Percentiles rank a stretch among this genome's conserved stretches.
Evolutionary conservation across 768 basidiomycete genomes (phyloP).

Genomic region (Goffeauzyma gilvescens): DNA sequence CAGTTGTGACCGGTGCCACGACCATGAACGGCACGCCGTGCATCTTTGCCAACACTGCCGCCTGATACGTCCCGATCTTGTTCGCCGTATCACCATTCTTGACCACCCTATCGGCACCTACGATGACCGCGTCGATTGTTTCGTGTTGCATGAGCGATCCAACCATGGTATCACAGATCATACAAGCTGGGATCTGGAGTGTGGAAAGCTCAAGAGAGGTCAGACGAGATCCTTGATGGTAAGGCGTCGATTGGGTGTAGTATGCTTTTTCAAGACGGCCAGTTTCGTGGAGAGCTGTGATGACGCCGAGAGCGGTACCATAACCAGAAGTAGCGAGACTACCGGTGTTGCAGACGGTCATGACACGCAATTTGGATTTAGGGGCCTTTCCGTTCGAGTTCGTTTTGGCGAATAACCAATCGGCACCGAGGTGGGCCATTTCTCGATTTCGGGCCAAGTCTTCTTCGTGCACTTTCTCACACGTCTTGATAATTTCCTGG

Average conservation of each 20-base stretch:
- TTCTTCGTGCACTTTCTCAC: slow-evolving; percentile 56
- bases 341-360: slow-evolving; percentile 96
- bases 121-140: slow-evolving; percentile 66
- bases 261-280: slow-evolving; percentile 61
- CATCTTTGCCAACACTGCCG: slow-evolving; percentile 65
- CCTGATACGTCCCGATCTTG: slow-evolving; percentile 95
- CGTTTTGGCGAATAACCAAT: slow-evolving; percentile 52
- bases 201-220: slow-evolving; percentile 78
- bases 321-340: slow-evolving; percentile 89
- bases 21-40: slow-evolving; percentile 83
- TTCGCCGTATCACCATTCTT: slow-evolving; percentile 93
- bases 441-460: slow-evolving; percentile 68
- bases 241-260: slow-evolving; percentile 85
- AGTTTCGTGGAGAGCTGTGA: slow-evolving; percentile 69
- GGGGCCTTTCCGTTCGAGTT: slow-evolving; percentile 34
- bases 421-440: slow-evolving; percentile 70
- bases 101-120: slow-evolving; percentile 76
- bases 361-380: slow-evolving; percentile 46
- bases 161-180: slow-evolving; percentile 97
- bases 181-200: slow-evolving; percentile 62
- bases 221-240: slow-evolving; percentile 75
- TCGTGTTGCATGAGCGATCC: slow-evolving; percentile 76
- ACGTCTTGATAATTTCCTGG: slow-evolving; percentile 49
- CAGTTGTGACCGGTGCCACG: slow-evolving; percentile 76
- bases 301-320: slow-evolving; percentile 82